phyloP scores from a whole-genome alignment of 2,329 filamentous ascomycete genomes.

The Clarireedia hainanense region DNA sequence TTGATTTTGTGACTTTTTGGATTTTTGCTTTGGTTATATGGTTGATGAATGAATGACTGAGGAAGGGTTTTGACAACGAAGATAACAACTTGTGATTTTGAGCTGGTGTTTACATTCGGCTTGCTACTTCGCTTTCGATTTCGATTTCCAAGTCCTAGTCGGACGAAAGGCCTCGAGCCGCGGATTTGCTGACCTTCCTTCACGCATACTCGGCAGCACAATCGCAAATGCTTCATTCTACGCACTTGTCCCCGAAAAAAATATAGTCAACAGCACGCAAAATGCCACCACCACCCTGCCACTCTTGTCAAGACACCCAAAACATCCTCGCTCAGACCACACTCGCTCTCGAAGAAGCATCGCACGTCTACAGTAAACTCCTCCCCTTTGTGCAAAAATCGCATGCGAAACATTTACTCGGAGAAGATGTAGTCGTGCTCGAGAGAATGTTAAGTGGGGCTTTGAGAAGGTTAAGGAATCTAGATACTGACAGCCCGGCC shows the following conservation, averaged over 20 bases:
- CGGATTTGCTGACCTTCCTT: no score
- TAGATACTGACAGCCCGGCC: background rate
- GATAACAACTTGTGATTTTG: no score
- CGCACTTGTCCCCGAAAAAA: background rate
- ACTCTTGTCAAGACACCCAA: background rate
- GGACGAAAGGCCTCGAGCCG: no score
- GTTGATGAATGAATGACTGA: no score
- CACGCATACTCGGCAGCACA: background rate
- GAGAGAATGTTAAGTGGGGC: background rate
- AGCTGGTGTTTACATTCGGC: no score
- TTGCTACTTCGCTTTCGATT: no score
- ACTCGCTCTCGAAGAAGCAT: background rate
- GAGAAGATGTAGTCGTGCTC: background rate
- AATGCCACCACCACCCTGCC: conserved; percentile 4
- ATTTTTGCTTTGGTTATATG: no score
- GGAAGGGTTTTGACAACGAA: no score
- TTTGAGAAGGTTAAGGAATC: background rate
- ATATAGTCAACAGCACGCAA: background rate
- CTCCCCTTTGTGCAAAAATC: background rate
- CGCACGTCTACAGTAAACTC: background rate
- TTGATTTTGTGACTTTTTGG: no score
- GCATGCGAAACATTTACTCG: background rate
- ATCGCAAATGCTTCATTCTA: background rate
- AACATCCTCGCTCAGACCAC: background rate
- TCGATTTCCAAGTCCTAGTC: no score